These are phyloP conservation scores for Limtongia smithiae DNA, from an alignment of 805 yeast genomes.

Conservation along the genomic window DNA sequence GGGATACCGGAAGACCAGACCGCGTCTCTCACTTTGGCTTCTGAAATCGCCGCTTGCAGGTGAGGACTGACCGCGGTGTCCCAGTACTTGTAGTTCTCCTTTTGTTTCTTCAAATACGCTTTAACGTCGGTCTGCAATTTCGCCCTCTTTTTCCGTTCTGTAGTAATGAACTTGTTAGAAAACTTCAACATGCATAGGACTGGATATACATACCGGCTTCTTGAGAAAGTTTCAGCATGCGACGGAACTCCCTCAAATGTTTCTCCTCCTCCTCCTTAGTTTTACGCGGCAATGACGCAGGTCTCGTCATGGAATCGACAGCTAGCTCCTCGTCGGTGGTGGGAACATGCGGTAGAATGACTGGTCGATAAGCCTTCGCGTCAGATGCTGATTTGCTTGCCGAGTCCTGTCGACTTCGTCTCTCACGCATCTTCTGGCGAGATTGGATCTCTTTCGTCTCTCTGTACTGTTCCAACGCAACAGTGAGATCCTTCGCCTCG, in stretches of 20 bases:
- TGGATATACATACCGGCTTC: slow-evolving; percentile 13
- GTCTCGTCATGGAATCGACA: slow-evolving; percentile 52
- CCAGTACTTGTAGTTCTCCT: slow-evolving; percentile 42
- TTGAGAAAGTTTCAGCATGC: slow-evolving; percentile 36
- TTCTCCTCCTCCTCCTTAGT: slow-evolving; percentile 48
- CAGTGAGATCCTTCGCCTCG: slow-evolving; percentile 39
- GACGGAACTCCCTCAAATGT: slow-evolving; percentile 54
- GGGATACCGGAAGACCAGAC: slow-evolving; percentile 61
- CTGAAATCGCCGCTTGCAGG: slow-evolving; percentile 32
- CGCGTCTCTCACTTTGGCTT: slow-evolving; percentile 47
- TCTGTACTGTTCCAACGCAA: slow-evolving; percentile 32
- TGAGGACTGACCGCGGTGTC: slow-evolving; percentile 39
- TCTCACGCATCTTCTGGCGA: slow-evolving; percentile 7
- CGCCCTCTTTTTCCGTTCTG: slow-evolving; percentile 22
- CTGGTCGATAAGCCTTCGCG: background rate
- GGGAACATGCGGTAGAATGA: background rate
- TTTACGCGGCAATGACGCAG: slow-evolving; percentile 66
- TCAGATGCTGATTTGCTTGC: background rate
- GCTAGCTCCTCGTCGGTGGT: slow-evolving; percentile 17
- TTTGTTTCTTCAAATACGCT: slow-evolving; percentile 26
- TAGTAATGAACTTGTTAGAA: slow-evolving; percentile 18
- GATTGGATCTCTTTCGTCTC: slow-evolving; percentile 5
- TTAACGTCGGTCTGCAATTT: slow-evolving; percentile 15
- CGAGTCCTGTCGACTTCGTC: background rate
- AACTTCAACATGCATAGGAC: slow-evolving; percentile 43